A percentile compares a stretch with the other conserved stretches of the same genome.
These are phyloP conservation scores for maize (Zea mays) DNA, from an alignment of 176 grass and related monocot genomes.

Conservation along the genomic window DNA sequence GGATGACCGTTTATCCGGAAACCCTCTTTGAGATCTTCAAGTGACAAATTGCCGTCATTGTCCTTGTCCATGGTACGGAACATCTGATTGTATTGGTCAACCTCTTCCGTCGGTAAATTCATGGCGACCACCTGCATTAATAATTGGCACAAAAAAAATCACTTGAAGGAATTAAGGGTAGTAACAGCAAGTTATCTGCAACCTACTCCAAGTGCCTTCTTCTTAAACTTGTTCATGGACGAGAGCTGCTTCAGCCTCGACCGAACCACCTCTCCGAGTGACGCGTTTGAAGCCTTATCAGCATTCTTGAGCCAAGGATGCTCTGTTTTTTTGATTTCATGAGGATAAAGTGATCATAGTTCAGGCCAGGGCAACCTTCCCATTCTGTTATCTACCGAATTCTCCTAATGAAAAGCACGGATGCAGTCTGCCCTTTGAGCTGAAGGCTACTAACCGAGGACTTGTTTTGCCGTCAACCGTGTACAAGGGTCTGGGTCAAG, in stretches of 20 bases:
- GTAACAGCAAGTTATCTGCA: conserved; percentile 2
- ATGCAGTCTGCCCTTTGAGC: neutral
- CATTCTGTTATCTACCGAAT: too few species aligned
- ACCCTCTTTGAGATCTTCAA: conserved; percentile 78
- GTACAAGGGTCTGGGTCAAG: conserved; percentile 68
- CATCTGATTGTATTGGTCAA: conserved; percentile 68
- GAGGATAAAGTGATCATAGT: conserved; percentile 19
- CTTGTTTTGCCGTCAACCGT: conserved; percentile 60
- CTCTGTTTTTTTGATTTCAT: conserved; percentile 44
- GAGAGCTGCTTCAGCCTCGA: conserved; percentile 82
- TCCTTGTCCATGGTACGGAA: conserved; percentile 86
- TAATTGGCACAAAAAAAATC: neutral
- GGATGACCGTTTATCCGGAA: conserved; percentile 53
- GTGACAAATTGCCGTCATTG: conserved; percentile 58
- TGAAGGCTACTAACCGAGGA: conserved; percentile 53
- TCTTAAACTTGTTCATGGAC: conserved; percentile 94
- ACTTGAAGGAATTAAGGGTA: conserved; percentile 16
- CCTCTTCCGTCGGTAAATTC: conserved; percentile 60
- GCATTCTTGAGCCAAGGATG: conserved; percentile 86
- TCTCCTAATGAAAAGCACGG: neutral
- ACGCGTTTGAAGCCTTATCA: conserved; percentile 62
- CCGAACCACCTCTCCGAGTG: conserved; percentile 73
- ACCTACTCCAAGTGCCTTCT: conserved; percentile 83
- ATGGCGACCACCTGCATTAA: conserved; percentile 71
- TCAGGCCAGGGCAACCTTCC: neutral